Evolutionary conservation across 345 rosid species (phyloP).

Genomic region (Eucalyptus curtisii): DNA sequence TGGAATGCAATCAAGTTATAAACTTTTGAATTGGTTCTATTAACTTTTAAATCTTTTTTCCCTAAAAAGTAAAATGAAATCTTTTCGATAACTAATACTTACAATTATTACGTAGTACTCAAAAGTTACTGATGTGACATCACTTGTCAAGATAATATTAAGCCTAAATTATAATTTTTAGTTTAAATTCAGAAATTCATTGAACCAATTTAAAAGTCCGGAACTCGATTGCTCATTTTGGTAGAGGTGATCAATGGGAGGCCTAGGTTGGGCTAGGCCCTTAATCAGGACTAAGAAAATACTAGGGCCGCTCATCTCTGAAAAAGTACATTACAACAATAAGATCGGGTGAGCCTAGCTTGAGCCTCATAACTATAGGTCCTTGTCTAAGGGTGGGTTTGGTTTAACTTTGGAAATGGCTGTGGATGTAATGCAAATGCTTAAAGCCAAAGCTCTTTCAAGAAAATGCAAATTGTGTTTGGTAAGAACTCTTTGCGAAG

Average conservation of each 20-base stretch:
- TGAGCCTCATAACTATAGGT: neutral
- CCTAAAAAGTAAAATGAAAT: neutral
- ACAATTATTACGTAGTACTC: neutral
- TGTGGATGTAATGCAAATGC: no score
- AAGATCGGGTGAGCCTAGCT: neutral
- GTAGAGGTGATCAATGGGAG: neutral
- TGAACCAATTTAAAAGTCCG: neutral
- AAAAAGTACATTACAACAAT: neutral
- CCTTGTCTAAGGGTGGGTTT: neutral
- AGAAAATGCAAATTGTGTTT: no score
- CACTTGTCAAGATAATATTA: neutral
- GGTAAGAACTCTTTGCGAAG: no score
- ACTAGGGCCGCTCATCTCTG: fast-evolving
- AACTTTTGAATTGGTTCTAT: neutral
- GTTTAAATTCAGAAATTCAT: neutral
- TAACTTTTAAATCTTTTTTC: neutral
- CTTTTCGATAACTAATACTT: neutral
- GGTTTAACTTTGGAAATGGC: no score
- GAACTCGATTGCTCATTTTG: neutral
- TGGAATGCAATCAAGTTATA: neutral
- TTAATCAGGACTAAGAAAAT: neutral
- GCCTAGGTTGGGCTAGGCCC: neutral
- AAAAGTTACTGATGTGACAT: neutral
- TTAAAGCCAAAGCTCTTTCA: no score
- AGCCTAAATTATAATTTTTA: neutral